Evolutionary conservation across 805 yeast genomes (phyloP), one percentile per base, ranked within the genome.

Genomic region (Phaffomyces antillensis): DNA sequence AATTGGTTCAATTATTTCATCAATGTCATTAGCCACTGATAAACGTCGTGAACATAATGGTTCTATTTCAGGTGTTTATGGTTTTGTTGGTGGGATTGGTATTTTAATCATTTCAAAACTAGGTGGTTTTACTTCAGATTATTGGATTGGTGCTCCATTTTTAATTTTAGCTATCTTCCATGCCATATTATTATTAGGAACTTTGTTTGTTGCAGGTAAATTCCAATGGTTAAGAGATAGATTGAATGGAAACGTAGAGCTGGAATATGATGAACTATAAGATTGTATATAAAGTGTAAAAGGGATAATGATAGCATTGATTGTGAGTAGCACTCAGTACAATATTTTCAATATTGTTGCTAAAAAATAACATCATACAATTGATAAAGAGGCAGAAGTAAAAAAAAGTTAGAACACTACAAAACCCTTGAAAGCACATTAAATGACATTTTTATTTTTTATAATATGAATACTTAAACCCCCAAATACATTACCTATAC

Each of bases 71-170:
- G 91, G 91, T 7, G 75, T 81, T 12, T 81, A 79, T 57, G 74
- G 83, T n/a, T 71, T 83, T 44, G 66, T 73, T 51, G 89, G 88
- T 16, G 86, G 86, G 1, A 41, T 79, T 8, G 91, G 91, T 3
- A 80, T 83, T 25, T 62, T 83, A 45, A 42, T 79, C 1, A 63
- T 82, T 26, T 73, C 81, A 32, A 77, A 76, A 53, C 32, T 80
- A 10, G 90, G 89, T 7, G 89, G 89, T 5, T 54, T 63, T 15
- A 64, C 77, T 51, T 75, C 83, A 23, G 87, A 82, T 55, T 42
- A 51, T 33, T 77, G 80, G 76, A 62, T 72, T 23, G 73, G 76
- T 34, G 75, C 77, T 0, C 86, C 89, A 5, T 83, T 83, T 53
- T 55, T 76, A 20, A 59, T 81, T 8, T 62, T 81, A 48, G 77